phyloP scores from a whole-genome alignment of 2,329 filamentous ascomycete species.

The Exophiala xenobiotica region DNA sequence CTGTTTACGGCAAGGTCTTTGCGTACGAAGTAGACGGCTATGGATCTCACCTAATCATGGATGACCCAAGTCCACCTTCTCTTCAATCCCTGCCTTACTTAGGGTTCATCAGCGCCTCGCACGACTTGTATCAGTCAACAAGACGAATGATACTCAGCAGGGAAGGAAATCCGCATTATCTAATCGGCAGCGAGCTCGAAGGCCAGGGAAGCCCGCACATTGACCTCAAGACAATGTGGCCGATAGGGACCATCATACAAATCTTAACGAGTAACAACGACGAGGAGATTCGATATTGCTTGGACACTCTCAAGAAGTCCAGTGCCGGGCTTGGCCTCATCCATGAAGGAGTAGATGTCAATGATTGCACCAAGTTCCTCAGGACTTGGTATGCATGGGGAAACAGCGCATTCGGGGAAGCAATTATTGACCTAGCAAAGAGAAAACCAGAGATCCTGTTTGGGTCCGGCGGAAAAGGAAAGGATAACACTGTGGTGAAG shows the following conservation, averaged over 20 bases:
- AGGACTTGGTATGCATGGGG: conserved; percentile 88
- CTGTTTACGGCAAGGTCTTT: conserved; percentile 57
- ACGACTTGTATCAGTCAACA: conserved; percentile 82
- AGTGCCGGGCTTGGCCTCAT: conserved; percentile 76
- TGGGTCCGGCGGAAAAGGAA: neutral
- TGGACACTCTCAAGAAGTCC: conserved; percentile 67
- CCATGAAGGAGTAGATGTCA: conserved; percentile 89
- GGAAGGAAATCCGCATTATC: conserved; percentile 81
- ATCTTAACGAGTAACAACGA: conserved; percentile 78
- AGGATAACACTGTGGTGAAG: neutral
- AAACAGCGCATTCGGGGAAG: conserved; percentile 77
- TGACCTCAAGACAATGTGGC: conserved; percentile 86
- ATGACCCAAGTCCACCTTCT: conserved; percentile 65
- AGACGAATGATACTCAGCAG: conserved; percentile 75
- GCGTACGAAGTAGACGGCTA: conserved; percentile 66
- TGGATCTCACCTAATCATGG: conserved; percentile 61
- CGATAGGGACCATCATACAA: conserved; percentile 90
- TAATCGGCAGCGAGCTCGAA: conserved; percentile 71
- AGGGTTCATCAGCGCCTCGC: conserved; percentile 57
- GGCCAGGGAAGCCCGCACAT: conserved; percentile 84
- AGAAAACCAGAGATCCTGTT: conserved; percentile 3
- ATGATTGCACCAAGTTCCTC: conserved; percentile 42
- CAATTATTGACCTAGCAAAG: conserved; percentile 4
- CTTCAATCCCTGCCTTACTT: conserved; percentile 55
- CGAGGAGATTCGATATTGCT: conserved; percentile 69